Percentiles rank a stretch among this genome's conserved stretches.
phyloP scores from a whole-genome alignment of 148 eudicot species.

The Rhododendron griersonianum region DNA sequence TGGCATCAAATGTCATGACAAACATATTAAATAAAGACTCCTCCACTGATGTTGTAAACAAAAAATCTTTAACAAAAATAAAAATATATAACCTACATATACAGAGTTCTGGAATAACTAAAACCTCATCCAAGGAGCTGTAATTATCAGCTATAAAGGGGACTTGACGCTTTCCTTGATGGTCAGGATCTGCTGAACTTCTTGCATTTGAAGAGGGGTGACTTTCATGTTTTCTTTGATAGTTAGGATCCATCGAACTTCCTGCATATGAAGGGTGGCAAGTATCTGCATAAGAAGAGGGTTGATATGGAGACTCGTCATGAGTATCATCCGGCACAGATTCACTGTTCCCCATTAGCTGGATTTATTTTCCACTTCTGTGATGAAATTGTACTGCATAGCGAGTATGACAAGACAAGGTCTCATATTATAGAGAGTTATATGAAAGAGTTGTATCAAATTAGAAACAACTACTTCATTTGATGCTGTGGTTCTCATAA shows the following conservation, averaged over 20 bases:
- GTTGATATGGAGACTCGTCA: conserved; percentile 20
- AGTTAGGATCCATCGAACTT: conserved; percentile 31
- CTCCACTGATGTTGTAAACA: not conserved
- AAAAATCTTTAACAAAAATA: not conserved
- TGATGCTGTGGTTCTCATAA: not conserved
- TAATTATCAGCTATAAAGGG: conserved; percentile 68
- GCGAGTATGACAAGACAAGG: not conserved
- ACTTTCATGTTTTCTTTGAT: conserved; percentile 17
- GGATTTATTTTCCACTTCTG: not conserved
- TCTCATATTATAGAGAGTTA: no score
- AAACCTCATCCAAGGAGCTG: conserved; percentile 71
- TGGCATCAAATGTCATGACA: conserved; percentile 2
- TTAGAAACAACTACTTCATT: not conserved
- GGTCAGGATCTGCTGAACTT: conserved; percentile 32
- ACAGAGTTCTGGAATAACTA: not conserved
- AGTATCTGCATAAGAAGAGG: conserved; percentile 26
- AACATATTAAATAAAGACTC: not conserved
- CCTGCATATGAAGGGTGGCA: conserved; percentile 30
- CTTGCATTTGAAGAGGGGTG: conserved; percentile 30
- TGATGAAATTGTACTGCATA: not conserved
- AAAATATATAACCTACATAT: not conserved
- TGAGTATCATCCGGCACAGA: conserved; percentile 23
- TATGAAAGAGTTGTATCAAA: not conserved
- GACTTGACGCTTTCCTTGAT: conserved; percentile 30
- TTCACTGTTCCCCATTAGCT: conserved; percentile 40